phyloP scores from a whole-genome alignment of 257 asterid species.

The Catharanthus roseus region DNA sequence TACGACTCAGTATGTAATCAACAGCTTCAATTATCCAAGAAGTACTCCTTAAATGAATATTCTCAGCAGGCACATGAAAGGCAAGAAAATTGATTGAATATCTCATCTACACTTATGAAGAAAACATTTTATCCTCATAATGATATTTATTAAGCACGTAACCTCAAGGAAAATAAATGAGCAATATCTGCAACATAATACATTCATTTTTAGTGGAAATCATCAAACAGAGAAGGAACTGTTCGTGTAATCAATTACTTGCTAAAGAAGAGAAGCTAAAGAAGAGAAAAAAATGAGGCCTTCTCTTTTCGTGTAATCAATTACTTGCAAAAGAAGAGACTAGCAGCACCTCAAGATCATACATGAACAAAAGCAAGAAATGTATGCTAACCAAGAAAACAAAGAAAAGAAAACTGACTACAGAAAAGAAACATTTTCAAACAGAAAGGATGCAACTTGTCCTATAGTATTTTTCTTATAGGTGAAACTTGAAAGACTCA shows the following conservation, averaged over 20 bases:
- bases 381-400: not conserved
- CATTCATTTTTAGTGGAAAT: not conserved
- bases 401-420: not conserved
- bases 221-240: not conserved
- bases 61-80: not conserved
- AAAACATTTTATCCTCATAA: not conserved
- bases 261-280: not conserved
- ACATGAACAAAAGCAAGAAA: not conserved
- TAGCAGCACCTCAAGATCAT: not conserved
- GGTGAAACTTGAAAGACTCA: not conserved
- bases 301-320: not conserved
- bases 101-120: not conserved
- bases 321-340: not conserved
- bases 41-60: not conserved
- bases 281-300: too few species aligned
- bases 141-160: not conserved
- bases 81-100: not conserved
- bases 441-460: not conserved
- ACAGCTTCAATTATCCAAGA: not conserved
- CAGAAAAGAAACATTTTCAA: not conserved
- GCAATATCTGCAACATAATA: not conserved
- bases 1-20: not conserved
- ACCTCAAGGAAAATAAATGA: not conserved
- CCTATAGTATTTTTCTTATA: not conserved
- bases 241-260: not conserved